A percentile compares a stretch with the other conserved stretches of the same genome.
These are phyloP conservation scores for Paramecium sexaurelia DNA, from an alignment of 73 alveolate species.

Conservation along the genomic window DNA sequence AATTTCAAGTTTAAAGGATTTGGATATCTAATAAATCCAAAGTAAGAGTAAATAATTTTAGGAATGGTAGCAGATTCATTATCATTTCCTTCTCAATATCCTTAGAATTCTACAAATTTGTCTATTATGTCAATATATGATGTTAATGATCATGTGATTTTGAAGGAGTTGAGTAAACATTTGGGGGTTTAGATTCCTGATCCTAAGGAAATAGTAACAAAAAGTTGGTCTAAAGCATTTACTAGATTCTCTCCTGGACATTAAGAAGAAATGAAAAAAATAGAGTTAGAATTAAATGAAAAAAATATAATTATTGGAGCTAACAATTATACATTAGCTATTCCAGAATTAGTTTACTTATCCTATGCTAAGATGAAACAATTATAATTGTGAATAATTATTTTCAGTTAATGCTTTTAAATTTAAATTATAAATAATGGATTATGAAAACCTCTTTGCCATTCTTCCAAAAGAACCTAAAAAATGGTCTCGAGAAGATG, in stretches of 20 bases:
- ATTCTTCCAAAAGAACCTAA: conserved; percentile 44
- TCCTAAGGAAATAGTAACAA: neutral
- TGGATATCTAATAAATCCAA: conserved; percentile 51
- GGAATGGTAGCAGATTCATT: conserved; percentile 37
- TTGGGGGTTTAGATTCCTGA: conserved; percentile 6
- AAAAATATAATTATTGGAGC: neutral
- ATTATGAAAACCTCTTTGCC: conserved; percentile 19
- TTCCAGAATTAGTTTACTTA: conserved; percentile 42
- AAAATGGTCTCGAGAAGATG: conserved; percentile 43
- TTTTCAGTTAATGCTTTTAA: conserved; percentile 54
- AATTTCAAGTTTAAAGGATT: conserved; percentile 34
- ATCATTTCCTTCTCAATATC: conserved; percentile 17
- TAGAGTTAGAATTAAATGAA: neutral
- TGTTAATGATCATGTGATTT: neutral
- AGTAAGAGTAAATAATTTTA: neutral
- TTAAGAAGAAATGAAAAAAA: neutral
- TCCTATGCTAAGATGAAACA: neutral
- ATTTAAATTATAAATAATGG: conserved; percentile 21
- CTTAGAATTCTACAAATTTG: neutral
- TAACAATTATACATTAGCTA: neutral
- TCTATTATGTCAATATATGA: conserved; percentile 26
- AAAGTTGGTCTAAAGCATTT: conserved; percentile 41
- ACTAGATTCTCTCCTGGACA: neutral
- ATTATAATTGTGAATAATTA: conserved; percentile 19
- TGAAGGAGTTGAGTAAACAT: neutral